phyloP scores from a whole-genome alignment of 1,284 basidiomycete genomes.

The Leccinum ambiguum region DNA sequence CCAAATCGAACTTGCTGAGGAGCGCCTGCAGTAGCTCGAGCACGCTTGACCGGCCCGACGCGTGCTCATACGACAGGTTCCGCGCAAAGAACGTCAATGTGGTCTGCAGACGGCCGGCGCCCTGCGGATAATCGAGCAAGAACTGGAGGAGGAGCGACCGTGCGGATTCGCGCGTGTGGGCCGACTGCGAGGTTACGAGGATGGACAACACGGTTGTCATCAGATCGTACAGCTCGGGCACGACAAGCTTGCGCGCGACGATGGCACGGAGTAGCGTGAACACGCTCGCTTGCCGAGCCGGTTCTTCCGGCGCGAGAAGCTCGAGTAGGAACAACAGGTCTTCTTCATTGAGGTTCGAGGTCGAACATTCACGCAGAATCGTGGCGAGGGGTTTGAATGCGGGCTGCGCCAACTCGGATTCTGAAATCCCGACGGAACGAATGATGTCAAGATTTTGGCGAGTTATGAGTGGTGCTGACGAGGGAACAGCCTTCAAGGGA shows the following conservation, averaged over 20 bases:
- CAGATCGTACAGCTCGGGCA: constrained; percentile 96
- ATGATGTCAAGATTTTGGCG: constrained; percentile 88
- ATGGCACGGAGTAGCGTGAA: constrained; percentile 94
- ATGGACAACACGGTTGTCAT: constrained; percentile 96
- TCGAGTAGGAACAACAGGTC: constrained; percentile 89
- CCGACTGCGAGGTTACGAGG: constrained; percentile 92
- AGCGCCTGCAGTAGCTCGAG: constrained; percentile 89
- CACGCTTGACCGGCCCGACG: constrained; percentile 89
- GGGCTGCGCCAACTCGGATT: constrained; percentile 88
- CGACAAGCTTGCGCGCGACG: constrained; percentile 87
- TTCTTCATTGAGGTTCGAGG: constrained; percentile 83
- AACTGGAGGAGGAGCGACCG: constrained; percentile 92
- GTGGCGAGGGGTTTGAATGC: constrained; percentile 86
- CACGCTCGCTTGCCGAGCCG: constrained; percentile 81
- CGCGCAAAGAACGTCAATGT: constrained; percentile 94
- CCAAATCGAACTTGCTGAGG: constrained; percentile 82
- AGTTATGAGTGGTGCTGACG: constrained; percentile 83
- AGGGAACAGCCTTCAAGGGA: constrained; percentile 77
- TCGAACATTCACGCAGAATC: constrained; percentile 83
- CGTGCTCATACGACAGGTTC: constrained; percentile 90
- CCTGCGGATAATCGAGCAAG: constrained; percentile 97
- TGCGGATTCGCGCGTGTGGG: constrained; percentile 90
- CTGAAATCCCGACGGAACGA: constrained; percentile 82
- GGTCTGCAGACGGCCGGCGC: constrained; percentile 84
- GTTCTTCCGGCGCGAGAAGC: constrained; percentile 90